Base-by-base conservation (phyloP, 1,284 basidiomycete genomes). In the Microbotryum silenes-acaulis region DNA sequence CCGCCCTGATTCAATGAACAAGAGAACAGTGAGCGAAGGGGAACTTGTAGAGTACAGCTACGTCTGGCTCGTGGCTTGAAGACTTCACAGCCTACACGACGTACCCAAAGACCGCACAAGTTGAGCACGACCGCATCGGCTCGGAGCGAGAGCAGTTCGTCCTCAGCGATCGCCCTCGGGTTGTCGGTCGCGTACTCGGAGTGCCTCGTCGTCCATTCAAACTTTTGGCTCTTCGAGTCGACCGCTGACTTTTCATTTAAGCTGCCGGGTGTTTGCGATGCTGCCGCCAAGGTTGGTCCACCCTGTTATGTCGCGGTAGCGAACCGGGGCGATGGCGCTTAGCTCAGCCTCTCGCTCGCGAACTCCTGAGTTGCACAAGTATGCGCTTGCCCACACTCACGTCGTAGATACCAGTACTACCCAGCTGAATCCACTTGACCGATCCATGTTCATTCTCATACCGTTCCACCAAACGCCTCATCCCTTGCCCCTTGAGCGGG, bases 391-490 rank as follows among this genome's bases (percentile, higher is more conserved):
- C 14, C 37, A 18, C 37, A 74, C 82, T 73, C 67, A 83, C 83
- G 71, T 81, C 81, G 80, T 81, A 85, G n/a, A 85, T 82, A 12
- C 81, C 79, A 4, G 81, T 82, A 10, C 80, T 79, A 1, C 84
- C 84, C n/a, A 85, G 76, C 71, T 83, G 83, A 45, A 85, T 79
- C 70, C 83, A 84, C 44, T 74, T 69, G 37, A 74, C 69, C 31
- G 72, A 31, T 6, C 54, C 54, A 25, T 68, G 64, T 6, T 50
- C 49, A n/a, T 52, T 58, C 55, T 75, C 74, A 52, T 71, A 80
- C 8, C 72, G 67, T 47, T 65, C 50, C 2, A 79, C 75, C 9
- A 80, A 69, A 42, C 66, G 62, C 63, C 80, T 79, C 4, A 78
- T 81, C 10, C 81, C 82, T 53, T 64, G 62, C 21, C 74, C 74